phyloP scores from a whole-genome alignment of 202 grass and related monocot genomes.

The Setaria viridis region DNA sequence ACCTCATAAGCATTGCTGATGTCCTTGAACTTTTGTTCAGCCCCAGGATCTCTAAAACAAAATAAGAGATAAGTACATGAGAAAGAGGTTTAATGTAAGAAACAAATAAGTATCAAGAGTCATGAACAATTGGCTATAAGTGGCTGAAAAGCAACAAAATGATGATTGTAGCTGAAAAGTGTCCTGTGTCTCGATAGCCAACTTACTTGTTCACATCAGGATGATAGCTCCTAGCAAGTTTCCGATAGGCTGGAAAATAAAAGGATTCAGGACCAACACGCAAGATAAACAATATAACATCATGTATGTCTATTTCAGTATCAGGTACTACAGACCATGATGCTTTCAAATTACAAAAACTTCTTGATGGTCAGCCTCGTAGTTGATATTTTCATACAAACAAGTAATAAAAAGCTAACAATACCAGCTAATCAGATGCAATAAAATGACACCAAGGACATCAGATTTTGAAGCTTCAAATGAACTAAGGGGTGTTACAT shows the following conservation, averaged over 20 bases:
- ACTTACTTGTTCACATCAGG: slow-evolving; percentile 98
- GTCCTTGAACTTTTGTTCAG: slow-evolving; percentile 96
- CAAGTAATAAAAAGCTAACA: not conserved
- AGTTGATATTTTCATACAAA: slow-evolving; percentile 6
- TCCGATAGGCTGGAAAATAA: slow-evolving; percentile 78
- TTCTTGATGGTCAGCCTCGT: not conserved
- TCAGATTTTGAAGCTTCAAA: slow-evolving; percentile 1
- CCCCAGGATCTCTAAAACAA: slow-evolving; percentile 82
- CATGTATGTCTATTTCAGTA: slow-evolving; percentile 1
- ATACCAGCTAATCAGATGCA: not conserved
- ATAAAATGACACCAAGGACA: not conserved
- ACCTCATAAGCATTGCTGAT: slow-evolving; percentile 99
- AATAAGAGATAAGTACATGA: slow-evolving; percentile 35
- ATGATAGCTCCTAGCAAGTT: slow-evolving; percentile 95
- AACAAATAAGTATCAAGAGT: slow-evolving; percentile 29
- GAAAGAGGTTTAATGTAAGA: slow-evolving; percentile 36
- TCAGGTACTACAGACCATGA: not conserved
- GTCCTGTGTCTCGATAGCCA: slow-evolving; percentile 1
- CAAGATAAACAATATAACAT: not conserved
- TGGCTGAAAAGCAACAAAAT: slow-evolving; percentile 19
- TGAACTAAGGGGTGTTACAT: not conserved
- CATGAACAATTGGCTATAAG: not conserved
- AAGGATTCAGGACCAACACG: slow-evolving; percentile 33
- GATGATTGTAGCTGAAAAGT: not conserved
- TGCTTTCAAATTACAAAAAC: not conserved